Base-by-base conservation (phyloP, 495 filamentous ascomycete genomes). In the Neurospora sp. region DNA sequence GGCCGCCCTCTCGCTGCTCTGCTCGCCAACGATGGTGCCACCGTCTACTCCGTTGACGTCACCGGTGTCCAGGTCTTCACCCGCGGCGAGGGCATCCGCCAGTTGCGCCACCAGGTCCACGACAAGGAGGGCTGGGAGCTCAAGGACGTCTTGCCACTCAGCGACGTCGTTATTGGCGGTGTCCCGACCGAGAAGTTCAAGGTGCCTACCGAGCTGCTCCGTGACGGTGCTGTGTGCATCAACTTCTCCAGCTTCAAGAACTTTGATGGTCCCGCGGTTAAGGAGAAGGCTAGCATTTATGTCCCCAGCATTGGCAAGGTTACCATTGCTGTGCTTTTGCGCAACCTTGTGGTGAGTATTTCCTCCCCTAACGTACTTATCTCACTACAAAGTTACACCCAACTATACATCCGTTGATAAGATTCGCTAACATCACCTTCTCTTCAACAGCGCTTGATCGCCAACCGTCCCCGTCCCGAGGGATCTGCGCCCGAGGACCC, bases 231-330 rank as follows among this genome's bases (percentile, higher is more conserved):
- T 48, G 93, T 97, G 24, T 99, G 96, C 84, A 92, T 99, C 82
- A 99, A 99, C 82, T 98, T 99, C 82, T 97, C 94, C 19, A 96
- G 92, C 54, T 94, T 94, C 80, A 94, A 94, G 87, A 99, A 99
- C 83, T 99, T 99, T 81, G 90, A 89, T 71, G 84, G 83, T 5
- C 88, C 89, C 0, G 91, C 91, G 71, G 89, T 99, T 66, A 97
- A 96, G 83, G 92, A 96, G 78, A 94, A 92, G 83, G 96, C 96
- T 3, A 92, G 93, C n/a, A 94, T 99, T 77, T 99, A 96, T 74
- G 94, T 98, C 8, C 96, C 96, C 7, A 94, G 94, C 3, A 96
- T 96, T 77, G 96, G 96, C 71, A 99, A 98, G 84, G 96, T 99
- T 36, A 99, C 96, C 1, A 98, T 98, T 80, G 91, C 94, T 13